Evolutionary conservation across 75 land plant species (phyloP).

Genomic region (Pinus tabuliformis): DNA sequence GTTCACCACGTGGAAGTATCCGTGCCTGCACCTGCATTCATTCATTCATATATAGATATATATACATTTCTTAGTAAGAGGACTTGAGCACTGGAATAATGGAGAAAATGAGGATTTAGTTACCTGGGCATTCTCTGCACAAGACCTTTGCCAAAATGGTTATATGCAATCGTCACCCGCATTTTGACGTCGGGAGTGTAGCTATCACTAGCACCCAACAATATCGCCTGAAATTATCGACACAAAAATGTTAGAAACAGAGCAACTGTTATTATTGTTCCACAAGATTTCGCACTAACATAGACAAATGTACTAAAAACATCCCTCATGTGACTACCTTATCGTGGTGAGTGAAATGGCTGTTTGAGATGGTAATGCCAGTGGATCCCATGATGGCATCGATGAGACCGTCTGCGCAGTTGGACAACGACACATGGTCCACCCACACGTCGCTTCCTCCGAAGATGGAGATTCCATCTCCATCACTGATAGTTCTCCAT

Average conservation of each 20-base stretch:
- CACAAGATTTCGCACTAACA: too few species aligned
- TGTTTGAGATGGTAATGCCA: constrained; percentile 47
- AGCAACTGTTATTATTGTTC: constrained; percentile 17
- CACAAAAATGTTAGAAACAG: neutral
- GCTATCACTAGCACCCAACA: constrained; percentile 28
- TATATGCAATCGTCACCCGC: constrained; percentile 44
- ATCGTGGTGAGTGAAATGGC: constrained; percentile 43
- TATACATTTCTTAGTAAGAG: too few species aligned
- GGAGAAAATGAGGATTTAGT: too few species aligned
- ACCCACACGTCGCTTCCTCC: constrained; percentile 37
- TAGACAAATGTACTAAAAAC: neutral
- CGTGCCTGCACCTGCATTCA: constrained; percentile 24
- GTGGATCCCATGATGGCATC: constrained; percentile 53
- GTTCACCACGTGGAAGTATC: constrained; percentile 43
- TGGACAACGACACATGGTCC: constrained; percentile 37
- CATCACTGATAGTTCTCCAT: constrained; percentile 37
- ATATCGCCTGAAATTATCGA: constrained; percentile 16
- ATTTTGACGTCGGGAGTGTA: constrained; percentile 25
- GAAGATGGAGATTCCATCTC: constrained; percentile 44
- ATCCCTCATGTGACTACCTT: constrained; percentile 47
- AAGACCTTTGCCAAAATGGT: constrained; percentile 36
- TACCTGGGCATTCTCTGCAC: constrained; percentile 39
- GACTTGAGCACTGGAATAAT: too few species aligned
- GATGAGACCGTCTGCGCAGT: constrained; percentile 41
- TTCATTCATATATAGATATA: too few species aligned